These are phyloP conservation scores for Apium graveolens DNA, from an alignment of 129 eudicot species.

Conservation along the genomic window DNA sequence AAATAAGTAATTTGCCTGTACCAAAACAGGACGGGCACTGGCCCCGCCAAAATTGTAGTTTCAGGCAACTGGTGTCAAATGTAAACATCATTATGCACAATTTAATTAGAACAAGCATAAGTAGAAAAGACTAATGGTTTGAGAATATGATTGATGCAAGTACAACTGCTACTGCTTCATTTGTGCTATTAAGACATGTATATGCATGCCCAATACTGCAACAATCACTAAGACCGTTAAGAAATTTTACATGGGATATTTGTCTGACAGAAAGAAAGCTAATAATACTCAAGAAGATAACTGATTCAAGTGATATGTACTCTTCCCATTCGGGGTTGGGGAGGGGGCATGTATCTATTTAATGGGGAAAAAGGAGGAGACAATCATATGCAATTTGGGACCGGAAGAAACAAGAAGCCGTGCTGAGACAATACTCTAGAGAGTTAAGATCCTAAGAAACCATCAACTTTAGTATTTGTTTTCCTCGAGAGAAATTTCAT, in stretches of 20 bases:
- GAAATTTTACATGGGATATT: background rate
- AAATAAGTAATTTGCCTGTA: background rate
- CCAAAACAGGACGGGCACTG: background rate
- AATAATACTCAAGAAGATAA: background rate
- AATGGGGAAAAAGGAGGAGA: too few species aligned
- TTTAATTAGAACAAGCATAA: background rate
- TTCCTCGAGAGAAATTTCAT: conserved; percentile 72
- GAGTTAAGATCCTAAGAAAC: conserved; percentile 30
- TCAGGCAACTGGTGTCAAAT: background rate
- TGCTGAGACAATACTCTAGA: background rate
- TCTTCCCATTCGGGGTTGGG: too few species aligned
- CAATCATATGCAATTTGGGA: background rate
- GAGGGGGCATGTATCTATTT: background rate
- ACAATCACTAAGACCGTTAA: background rate
- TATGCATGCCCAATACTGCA: background rate
- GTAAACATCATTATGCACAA: background rate
- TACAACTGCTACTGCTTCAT: background rate
- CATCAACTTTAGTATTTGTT: conserved; percentile 42
- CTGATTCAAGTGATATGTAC: background rate
- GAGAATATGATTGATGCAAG: background rate
- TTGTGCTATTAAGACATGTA: background rate
- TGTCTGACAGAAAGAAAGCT: too few species aligned
- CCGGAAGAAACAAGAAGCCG: background rate
- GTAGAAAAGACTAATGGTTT: background rate
- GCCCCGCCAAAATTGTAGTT: background rate